Conservation (phyloP, 306 rosid species). For the Corylus heterophylla region DNA sequence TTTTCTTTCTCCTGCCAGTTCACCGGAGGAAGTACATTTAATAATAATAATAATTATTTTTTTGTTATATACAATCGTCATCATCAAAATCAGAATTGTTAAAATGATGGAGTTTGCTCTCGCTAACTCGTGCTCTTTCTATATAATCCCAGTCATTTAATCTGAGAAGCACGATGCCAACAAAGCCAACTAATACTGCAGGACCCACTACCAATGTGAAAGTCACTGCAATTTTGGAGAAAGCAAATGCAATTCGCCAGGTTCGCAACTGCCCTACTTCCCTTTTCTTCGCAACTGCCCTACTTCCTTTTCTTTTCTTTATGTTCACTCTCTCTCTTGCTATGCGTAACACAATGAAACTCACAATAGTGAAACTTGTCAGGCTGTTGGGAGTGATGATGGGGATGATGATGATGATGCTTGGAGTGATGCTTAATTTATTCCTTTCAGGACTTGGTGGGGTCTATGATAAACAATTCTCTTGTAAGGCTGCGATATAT, state of each 20-base stretch:
- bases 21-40: neutral
- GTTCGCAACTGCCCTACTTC: constrained; percentile 35
- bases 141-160: constrained; percentile 71
- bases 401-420: constrained; percentile 79
- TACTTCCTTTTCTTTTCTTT: neutral
- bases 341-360: neutral
- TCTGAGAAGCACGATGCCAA: constrained; percentile 69
- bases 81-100: too few relatives aligned
- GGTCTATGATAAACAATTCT: neutral
- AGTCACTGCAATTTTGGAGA: constrained; percentile 93
- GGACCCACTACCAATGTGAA: constrained; percentile 59
- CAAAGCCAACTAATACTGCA: constrained; percentile 45
- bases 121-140: constrained; percentile 27
- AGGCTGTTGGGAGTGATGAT: constrained; percentile 92
- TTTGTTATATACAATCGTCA: too few relatives aligned
- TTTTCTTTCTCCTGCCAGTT: neutral
- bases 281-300: constrained; percentile 21
- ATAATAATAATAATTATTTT: too few relatives aligned
- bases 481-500: constrained; percentile 37
- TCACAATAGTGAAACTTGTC: constrained; percentile 31
- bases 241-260: constrained; percentile 96
- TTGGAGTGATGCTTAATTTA: constrained; percentile 79
- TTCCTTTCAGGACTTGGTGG: constrained; percentile 5
- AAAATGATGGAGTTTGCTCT: constrained; percentile 2
- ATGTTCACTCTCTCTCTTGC: neutral